phyloP scores from a whole-genome alignment of 2,329 filamentous ascomycete species.

The Cladosporium oxysporum region DNA sequence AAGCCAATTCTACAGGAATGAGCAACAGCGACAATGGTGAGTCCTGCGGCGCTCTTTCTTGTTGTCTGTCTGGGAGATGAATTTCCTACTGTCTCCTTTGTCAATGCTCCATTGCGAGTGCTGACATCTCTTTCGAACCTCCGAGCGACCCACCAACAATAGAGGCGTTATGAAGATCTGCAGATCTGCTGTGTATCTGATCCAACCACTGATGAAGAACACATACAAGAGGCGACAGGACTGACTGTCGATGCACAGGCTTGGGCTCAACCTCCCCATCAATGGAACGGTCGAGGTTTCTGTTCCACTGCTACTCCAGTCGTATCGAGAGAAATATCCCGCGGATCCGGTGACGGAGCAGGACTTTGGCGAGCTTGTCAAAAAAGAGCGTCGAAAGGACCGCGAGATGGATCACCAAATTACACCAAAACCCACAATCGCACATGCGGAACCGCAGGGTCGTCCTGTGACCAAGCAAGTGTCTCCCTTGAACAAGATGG shows the following conservation, averaged over 20 bases:
- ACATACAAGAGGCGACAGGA: not conserved
- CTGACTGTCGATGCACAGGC: slow-evolving; percentile 6
- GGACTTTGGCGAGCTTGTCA: not conserved
- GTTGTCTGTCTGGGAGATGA: not conserved
- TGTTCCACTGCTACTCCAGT: not conserved
- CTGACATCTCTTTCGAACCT: not conserved
- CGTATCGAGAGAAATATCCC: not conserved
- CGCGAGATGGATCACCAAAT: not conserved
- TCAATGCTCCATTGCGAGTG: slow-evolving; percentile 1
- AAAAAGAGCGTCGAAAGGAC: not conserved
- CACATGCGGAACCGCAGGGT: not conserved
- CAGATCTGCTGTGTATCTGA: not conserved
- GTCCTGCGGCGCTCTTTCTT: not conserved
- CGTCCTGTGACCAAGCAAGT: not conserved
- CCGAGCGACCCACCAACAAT: not conserved
- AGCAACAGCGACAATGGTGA: slow-evolving; percentile 13
- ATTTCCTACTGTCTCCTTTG: not conserved
- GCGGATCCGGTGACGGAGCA: not conserved
- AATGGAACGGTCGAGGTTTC: not conserved
- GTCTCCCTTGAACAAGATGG: not conserved
- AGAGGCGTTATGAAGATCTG: not conserved
- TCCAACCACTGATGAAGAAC: not conserved
- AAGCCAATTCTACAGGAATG: not conserved
- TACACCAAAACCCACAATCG: not conserved
- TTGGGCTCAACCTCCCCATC: not conserved